Base-by-base conservation (phyloP, 2,329 filamentous ascomycete genomes). In the Stagonosporopsis cucurbitacearum region DNA sequence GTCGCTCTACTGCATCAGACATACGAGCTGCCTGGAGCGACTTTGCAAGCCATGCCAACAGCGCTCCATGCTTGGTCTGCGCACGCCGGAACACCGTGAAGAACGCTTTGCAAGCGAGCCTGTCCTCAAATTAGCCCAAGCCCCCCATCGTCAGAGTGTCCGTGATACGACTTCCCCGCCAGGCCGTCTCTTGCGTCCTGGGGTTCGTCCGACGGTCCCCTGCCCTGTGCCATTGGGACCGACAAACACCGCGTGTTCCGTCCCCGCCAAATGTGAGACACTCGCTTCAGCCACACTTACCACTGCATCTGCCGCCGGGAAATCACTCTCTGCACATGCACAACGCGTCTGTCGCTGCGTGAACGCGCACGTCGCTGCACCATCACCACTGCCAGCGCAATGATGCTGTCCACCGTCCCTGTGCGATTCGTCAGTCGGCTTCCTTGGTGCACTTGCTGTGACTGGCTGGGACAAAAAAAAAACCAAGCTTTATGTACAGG, bases 41-140 rank as follows among this genome's bases (percentile, higher is more conserved):
- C 47, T 41, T 55, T 44, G 67, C 79, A 57, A 96, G 75, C 91
- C 91, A 96, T 28, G 71, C 73, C 54, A 97, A 75, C 13, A 93
- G 82, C 26, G 76, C 76, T 5, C 68, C 69, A 74, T 92, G 91
- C 50, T 81, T 83, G 30, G 88, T 88, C 80, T 96, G 92, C 72
- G 89, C 91, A 64, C 81, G 83, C 43, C 75, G 72, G 65, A 97
- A 80, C 25, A 95, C 87, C 47, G 81, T 78, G 41, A 79, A 73
- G 67, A 96, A 96, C 5, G 92, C 91, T 25, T 80, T 80, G 47
- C 87, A 86, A 0, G 87, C 88, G 56, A 94, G 78, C 80, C 88
- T 90, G 59, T 63, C 59, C 57, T 58, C 48, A 57, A 56, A 60
- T 64, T 58, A 68, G 65, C 62, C 36, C 33, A 53, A 42, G n/a